Base-by-base conservation (phyloP, 169 alveolate genomes). In the Besnoitia besnoiti region DNA sequence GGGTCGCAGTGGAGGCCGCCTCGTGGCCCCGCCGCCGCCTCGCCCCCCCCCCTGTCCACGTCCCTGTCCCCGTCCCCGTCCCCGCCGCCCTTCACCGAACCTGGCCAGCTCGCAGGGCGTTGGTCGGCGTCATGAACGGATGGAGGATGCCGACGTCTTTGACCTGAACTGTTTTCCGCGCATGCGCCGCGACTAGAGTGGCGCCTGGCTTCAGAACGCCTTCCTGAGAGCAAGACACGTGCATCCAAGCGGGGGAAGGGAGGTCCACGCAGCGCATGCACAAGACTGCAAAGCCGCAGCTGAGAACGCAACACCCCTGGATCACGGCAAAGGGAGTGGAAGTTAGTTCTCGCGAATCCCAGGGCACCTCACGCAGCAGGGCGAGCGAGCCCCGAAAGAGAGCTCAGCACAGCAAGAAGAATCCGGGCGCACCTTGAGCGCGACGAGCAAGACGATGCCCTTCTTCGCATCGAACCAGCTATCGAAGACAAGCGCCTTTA, bases 401-500 rank as follows among this genome's bases (percentile, higher is more conserved):
- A n/a, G n/a, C n/a, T n/a, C n/a, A n/a, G n/a, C n/a, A n/a, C n/a
- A n/a, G n/a, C n/a, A n/a, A n/a, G n/a, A n/a, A n/a, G n/a, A n/a
- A n/a, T n/a, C n/a, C n/a, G n/a, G n/a, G 39, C 94, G 42, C 88
- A 84, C 94, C 44, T 94, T 7, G 90, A 96, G 96, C 92, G 96
- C 95, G 62, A 97, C 96, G 51, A 97, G 95, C 80, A 98, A 94
- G 80, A 97, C 94, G 35, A 98, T 99, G 51, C 99, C 99, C 90
- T 97, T 95, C 90, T 97, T 96, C n/a, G 96, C 95, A 67, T 97
- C 98, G 91, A 95, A 98, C 96, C 96, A 95, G 62, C 98, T 97
- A 94, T 98, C 99, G 95, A 98, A 97, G 35, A 98, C 95, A 50
- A 98, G 96, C 24, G 98, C 99, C 91, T 97, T 95, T 37, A 97